Base-by-base conservation (phyloP, 2,329 filamentous ascomycete genomes). In the Sporothrix sp. region DNA sequence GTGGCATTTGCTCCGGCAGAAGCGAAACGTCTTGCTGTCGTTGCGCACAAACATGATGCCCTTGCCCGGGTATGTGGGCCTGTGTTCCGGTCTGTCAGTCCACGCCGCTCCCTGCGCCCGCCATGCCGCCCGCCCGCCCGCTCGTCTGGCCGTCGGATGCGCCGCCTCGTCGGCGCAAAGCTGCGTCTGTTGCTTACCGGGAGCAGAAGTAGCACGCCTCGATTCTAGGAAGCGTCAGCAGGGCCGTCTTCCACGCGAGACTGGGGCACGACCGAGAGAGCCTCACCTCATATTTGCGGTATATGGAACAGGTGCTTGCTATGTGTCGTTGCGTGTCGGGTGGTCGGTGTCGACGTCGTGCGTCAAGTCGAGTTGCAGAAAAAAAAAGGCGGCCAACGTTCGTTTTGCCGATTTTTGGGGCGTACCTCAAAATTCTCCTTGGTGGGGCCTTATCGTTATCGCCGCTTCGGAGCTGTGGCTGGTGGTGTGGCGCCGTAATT, bases 171-270 rank as follows among this genome's bases (percentile, higher is more conserved):
- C 35, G 40, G 14, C 42, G 36, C n/a, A 16, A 16, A 32, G 38
- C 23, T 27, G 32, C 43, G 9, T 39, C 18, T 14, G 23, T 38
- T 18, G 10, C 51, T 47, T 73, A 45, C 82, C 78, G 74, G 56
- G 78, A 82, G 67, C 83, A 87, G 65, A 86, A 85, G 63, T 83
- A 82, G 66, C 82, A 86, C 43, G 77, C 82, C 66, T 84, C 81
- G 61, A 78, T 72, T 65, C 74, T 75, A 1, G 16, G 13, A 18
- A 18, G 14, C 10, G n/a, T 14, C 5, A 49, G n/a, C 20, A 27
- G 37, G 4, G 20, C 35, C 9, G 32, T 27, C 21, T 21, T n/a
- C 10, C 23, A 36, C 11, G 9, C 2, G 4, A n/a, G 14, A 25
- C 3, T 6, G n/a, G n/a, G n/a, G n/a, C 25, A 38, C 2, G 13